Evolutionary conservation across 177 flowering plant species (phyloP), one percentile per base, ranked within the genome.

Genomic region (Vitis hybrid): DNA sequence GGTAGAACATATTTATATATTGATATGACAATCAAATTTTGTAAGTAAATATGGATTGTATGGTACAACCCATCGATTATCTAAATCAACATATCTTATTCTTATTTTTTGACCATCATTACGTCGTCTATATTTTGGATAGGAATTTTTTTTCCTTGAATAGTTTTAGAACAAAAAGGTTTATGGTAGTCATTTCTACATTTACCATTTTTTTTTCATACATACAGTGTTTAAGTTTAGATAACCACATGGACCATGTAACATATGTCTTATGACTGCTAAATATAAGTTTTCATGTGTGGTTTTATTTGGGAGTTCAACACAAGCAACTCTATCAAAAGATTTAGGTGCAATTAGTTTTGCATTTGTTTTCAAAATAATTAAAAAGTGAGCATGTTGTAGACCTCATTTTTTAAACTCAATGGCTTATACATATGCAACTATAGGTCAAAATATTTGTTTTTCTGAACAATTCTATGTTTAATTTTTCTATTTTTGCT

Each of bases 351-450:
- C 15, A 3, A 11, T 21, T 2, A 67, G 17, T 40, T 77, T 80
- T 2, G 27, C 11, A 10, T 14, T 7, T 5, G 32, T 1, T n/a
- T 68, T n/a, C 4, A 77, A 21, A 7, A 74, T 64, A 0, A 80
- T 6, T 14, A 80, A 17, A 1, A 77, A 6, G n/a, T 77, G 78
- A 0, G 62, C 76, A 74, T 74, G 83, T 1, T 78, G 81, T 0
- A 80, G 32, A 0, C 76, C 83, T 46, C 83, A 50, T 54, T 80
- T 80, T 49, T 74, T 66, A 50, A 67, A 69, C 46, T 80, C 78
- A 46, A 80, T 68, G 0, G 65, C 75, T 52, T 72, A 72, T 1
- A 30, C 56, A 66, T 35, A 68, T 1, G 73, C 71, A 11, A 21
- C 70, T 50, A 77, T 72, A 8, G 15, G 18, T 0, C 72, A 79